Evolutionary conservation across 768 basidiomycete species (phyloP), one percentile per base, ranked within the genome.

Genomic region (Ramaria sp.): DNA sequence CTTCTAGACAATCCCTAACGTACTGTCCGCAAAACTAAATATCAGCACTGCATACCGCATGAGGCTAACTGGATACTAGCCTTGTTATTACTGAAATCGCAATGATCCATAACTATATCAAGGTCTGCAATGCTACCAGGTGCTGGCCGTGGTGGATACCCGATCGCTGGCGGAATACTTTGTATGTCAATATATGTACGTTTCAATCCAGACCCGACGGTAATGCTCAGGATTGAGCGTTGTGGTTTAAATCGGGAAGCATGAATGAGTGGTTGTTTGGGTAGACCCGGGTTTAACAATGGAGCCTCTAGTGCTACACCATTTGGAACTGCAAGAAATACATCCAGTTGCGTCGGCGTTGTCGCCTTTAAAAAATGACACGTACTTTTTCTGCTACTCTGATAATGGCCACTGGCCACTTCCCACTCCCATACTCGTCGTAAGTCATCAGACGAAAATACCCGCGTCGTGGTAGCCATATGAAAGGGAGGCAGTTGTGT

Each of bases 381-480:
- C 88, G 65, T 70, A 91, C 93, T 79, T 64, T 77, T 75, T 56
- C 80, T 77, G 52, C 80, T 77, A 70, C 89, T 93, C 7, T 95
- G 95, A 73, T 92, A 92, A 71, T 96, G 93, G 0, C 96, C 96
- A 61, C 90, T 89, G 31, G 82, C 74, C 56, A 98, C 78, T 71
- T 99, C 95, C 93, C 93, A 98, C 59, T 84, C 76, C 94, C 94
- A 98, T 70, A 99, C 89, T 58, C 85, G 78, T 65, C 86, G 88
- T 41, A 96, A 67, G 65, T 97, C 92, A 57, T 87, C 82, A 50
- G 83, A 75, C 56, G 75, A 74, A 64, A 80, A 91, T 34, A 92
- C 80, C 30, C 92, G 77, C 11, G 90, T 91, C 24, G 86, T 73
- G 13, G 81, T 75, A 45, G 84, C 81, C 42, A 75, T 75, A n/a